Percentiles rank a stretch among this genome's conserved stretches.
These are phyloP conservation scores for Erodium trifolium DNA, from an alignment of 441 rosid species.

Conservation along the genomic window DNA sequence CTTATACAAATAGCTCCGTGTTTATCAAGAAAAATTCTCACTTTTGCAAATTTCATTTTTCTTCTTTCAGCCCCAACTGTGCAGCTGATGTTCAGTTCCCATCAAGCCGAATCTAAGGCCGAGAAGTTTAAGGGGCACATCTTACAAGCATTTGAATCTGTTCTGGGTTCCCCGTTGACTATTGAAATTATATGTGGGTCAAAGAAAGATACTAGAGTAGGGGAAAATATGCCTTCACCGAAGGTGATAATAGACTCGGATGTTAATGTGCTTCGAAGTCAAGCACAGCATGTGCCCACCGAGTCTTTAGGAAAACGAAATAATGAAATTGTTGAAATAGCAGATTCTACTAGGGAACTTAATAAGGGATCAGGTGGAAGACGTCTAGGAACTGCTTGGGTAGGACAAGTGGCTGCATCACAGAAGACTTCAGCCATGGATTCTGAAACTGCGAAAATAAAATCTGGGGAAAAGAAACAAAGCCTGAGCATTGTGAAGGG, in stretches of 20 bases:
- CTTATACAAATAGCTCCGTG: background rate
- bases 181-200: slow-evolving; percentile 70
- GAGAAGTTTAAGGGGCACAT: slow-evolving; percentile 71
- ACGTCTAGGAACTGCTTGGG: slow-evolving; percentile 25
- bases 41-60: background rate
- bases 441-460: background rate
- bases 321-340: slow-evolving; percentile 78
- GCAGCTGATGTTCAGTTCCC: slow-evolving; percentile 74
- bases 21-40: background rate
- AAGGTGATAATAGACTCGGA: slow-evolving; percentile 18
- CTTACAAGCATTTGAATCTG: slow-evolving; percentile 79
- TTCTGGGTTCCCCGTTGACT: slow-evolving; percentile 70
- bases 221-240: slow-evolving; percentile 26
- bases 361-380: slow-evolving; percentile 23
- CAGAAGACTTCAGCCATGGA: slow-evolving; percentile 16
- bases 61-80: slow-evolving; percentile 77
- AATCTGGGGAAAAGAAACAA: background rate
- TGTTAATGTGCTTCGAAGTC: background rate
- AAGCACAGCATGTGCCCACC: slow-evolving; percentile 10
- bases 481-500: slow-evolving; percentile 78
- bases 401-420: slow-evolving; percentile 24
- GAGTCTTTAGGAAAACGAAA: background rate
- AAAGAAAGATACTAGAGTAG: slow-evolving; percentile 18
- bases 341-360: slow-evolving; percentile 36
- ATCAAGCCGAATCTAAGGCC: slow-evolving; percentile 50